Conservation (phyloP, 208 protist species). For the Acanthamoeba royreba region DNA sequence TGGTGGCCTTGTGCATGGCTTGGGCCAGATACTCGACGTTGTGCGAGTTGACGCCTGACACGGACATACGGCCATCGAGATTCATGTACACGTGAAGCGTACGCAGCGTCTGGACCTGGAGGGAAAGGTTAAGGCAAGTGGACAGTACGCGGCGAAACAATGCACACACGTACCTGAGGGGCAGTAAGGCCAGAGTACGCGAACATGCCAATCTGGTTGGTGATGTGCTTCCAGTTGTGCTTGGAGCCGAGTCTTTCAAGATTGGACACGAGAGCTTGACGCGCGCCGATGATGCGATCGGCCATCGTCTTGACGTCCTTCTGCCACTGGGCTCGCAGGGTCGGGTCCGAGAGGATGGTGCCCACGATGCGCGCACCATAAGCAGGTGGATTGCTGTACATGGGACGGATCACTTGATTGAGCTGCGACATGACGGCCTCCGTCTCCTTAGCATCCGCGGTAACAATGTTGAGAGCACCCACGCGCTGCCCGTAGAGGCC, state of each 20-base stretch:
- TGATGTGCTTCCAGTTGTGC: conserved; percentile 92
- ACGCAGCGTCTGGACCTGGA: conserved; percentile 49
- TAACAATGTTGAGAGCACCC: conserved; percentile 36
- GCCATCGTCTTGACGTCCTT: conserved; percentile 51
- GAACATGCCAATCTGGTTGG: conserved; percentile 98
- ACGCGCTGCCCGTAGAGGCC: conserved; percentile 88
- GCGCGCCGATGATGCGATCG: conserved; percentile 41
- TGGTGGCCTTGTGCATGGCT: conserved; percentile 79
- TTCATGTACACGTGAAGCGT: conserved; percentile 86
- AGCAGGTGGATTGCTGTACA: conserved; percentile 94
- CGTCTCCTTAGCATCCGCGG: background rate
- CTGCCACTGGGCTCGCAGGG: conserved; percentile 69
- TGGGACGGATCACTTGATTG: conserved; percentile 89
- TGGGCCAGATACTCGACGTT: conserved; percentile 83
- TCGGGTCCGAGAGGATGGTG: conserved; percentile 84
- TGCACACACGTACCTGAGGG: background rate
- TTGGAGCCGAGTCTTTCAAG: conserved; percentile 23
- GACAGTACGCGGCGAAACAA: background rate
- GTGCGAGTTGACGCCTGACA: conserved; percentile 82
- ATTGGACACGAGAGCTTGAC: background rate
- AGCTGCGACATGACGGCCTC: conserved; percentile 75
- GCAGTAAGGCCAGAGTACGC: conserved; percentile 81
- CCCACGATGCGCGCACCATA: conserved; percentile 93
- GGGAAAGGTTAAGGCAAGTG: background rate
- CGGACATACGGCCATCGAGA: conserved; percentile 81